Conservation (phyloP, 2,329 filamentous ascomycete genomes). For the Sphaceloma murrayae region DNA sequence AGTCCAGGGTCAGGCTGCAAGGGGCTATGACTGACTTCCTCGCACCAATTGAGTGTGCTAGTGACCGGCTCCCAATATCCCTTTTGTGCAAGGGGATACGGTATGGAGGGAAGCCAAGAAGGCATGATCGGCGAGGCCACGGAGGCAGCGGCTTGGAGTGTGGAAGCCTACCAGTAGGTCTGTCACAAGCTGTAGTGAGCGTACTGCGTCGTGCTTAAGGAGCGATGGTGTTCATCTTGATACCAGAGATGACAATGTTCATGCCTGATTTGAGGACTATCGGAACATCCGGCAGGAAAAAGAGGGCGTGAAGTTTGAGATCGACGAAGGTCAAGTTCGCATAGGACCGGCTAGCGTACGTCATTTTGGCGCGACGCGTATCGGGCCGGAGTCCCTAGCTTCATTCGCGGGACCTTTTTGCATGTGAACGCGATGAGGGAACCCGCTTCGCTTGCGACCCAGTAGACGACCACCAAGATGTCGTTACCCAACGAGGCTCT, state of each 20-base stretch:
- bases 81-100: slow-evolving; percentile 42
- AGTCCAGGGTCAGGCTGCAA: slow-evolving; percentile 2
- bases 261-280: not conserved
- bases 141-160: slow-evolving; percentile 3
- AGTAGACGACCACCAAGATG: slow-evolving; percentile 53
- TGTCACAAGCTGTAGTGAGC: not conserved
- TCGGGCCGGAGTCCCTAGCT: not conserved
- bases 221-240: no score
- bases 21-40: slow-evolving; percentile 54
- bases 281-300: not conserved
- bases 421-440: slow-evolving; percentile 8
- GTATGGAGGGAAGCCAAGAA: slow-evolving; percentile 35
- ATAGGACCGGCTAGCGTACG: not conserved
- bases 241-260: no score
- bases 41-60: slow-evolving; percentile 68
- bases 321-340: not conserved
- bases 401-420: not conserved
- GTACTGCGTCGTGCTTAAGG: no score
- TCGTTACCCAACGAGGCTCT: slow-evolving; percentile 89
- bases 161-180: not conserved
- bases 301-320: not conserved
- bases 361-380: not conserved
- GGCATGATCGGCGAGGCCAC: slow-evolving; percentile 24
- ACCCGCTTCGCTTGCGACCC: no score
- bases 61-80: slow-evolving; percentile 63